Conservation (phyloP, 371 early-diverging fungal species). For the Mucor saturninus region DNA sequence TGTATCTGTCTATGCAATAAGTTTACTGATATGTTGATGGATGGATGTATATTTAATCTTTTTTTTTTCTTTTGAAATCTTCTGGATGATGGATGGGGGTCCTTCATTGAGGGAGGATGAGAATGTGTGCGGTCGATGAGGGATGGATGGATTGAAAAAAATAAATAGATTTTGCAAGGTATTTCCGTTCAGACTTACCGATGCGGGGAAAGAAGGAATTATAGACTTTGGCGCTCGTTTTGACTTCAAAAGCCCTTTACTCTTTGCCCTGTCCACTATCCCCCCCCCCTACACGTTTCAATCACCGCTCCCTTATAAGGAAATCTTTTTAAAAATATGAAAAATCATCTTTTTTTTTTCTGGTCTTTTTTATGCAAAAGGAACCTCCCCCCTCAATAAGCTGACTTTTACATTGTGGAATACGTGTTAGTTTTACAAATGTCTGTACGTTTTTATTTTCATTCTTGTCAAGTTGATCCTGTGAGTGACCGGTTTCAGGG, state of each 20-base stretch:
- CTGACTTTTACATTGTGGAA: no score
- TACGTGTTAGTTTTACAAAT: no score
- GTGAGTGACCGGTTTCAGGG: no score
- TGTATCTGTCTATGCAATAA: not conserved
- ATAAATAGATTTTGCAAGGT: slow-evolving; percentile 10
- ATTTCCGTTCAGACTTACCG: slow-evolving; percentile 31
- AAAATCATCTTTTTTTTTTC: no score
- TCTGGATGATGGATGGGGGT: no score
- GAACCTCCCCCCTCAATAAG: no score
- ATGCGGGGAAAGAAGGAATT: slow-evolving; percentile 49
- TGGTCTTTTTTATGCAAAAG: no score
- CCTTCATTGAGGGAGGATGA: slow-evolving; percentile 1
- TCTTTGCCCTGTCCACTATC: not conserved
- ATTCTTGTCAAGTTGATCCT: no score
- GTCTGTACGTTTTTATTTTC: no score
- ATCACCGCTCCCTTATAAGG: slow-evolving; percentile 4
- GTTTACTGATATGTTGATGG: slow-evolving; percentile 18
- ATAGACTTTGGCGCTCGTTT: slow-evolving; percentile 21
- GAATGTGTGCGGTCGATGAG: not conserved
- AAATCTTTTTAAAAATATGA: not conserved
- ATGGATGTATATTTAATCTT: slow-evolving; percentile 28
- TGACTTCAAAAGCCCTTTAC: slow-evolving; percentile 22
- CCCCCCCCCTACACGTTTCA: slow-evolving; percentile 10
- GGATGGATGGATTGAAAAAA: slow-evolving; percentile 11
- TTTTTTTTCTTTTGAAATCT: not conserved